A percentile compares a stretch with the other conserved stretches of the same genome.
Evolutionary conservation across 73 alveolate genomes (phyloP).

Genomic region (Tetrahymena elliotti): DNA sequence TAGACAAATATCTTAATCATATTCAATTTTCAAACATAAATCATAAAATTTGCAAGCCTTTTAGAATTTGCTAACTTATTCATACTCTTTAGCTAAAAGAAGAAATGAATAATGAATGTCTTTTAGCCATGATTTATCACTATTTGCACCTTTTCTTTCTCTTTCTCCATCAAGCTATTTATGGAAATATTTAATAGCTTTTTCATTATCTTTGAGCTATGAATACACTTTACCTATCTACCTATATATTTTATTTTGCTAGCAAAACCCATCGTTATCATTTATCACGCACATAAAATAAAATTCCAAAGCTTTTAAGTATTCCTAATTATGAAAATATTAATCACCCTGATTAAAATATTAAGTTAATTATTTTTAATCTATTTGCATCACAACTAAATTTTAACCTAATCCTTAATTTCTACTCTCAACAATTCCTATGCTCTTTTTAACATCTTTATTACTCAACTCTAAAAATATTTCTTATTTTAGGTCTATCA

Average conservation of each 20-base stretch:
- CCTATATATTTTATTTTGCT: background rate
- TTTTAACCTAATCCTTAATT: background rate
- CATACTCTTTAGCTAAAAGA: background rate
- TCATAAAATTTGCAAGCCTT: background rate
- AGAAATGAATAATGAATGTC: background rate
- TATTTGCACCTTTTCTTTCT: background rate
- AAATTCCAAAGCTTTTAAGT: background rate
- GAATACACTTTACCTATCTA: background rate
- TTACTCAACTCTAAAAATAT: background rate
- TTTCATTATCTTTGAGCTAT: background rate
- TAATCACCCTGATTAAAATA: background rate
- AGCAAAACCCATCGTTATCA: background rate
- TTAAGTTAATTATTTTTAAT: background rate
- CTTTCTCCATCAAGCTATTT: background rate
- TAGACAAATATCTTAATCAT: background rate
- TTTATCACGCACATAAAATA: background rate
- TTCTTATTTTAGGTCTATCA: background rate
- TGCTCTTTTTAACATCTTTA: background rate
- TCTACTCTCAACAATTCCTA: background rate
- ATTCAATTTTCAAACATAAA: background rate
- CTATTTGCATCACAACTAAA: background rate
- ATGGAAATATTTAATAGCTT: background rate
- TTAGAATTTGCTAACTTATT: background rate
- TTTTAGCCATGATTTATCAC: background rate
- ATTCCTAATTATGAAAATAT: background rate